Conservation (phyloP, 2,329 filamentous ascomycete genomes). For the Ceratocystis lukuohia region DNA sequence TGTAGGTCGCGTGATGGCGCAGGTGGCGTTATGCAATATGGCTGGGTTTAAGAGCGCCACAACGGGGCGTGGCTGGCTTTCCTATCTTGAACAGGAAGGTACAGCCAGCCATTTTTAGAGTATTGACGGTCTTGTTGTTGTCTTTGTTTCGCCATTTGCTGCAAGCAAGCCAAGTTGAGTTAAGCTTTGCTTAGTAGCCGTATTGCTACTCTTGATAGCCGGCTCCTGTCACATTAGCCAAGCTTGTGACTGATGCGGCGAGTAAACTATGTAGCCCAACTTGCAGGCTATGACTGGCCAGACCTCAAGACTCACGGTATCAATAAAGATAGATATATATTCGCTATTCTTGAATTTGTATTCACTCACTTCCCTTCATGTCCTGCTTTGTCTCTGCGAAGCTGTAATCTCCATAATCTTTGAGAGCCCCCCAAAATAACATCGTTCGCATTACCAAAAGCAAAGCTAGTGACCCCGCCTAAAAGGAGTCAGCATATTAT, state of each 20-base stretch:
- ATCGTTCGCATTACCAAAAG: constrained; percentile 15
- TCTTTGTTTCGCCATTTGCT: not conserved
- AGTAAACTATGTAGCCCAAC: too few species aligned
- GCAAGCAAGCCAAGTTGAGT: too few species aligned
- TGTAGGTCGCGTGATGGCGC: not conserved
- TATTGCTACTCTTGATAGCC: too few species aligned
- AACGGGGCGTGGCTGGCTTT: not conserved
- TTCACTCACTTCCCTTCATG: not conserved
- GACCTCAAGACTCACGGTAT: too few species aligned
- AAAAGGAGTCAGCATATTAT: not conserved
- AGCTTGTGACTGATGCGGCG: not conserved
- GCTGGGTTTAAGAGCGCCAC: not conserved
- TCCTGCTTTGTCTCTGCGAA: not conserved
- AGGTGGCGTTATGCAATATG: constrained; percentile 6
- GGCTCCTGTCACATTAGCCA: too few species aligned
- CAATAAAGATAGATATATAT: too few species aligned
- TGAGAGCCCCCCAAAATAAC: constrained; percentile 16
- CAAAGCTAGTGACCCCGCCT: constrained; percentile 18
- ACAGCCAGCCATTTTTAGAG: not conserved
- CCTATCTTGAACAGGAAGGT: not conserved
- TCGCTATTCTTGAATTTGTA: not conserved
- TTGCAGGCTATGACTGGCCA: too few species aligned
- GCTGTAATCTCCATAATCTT: constrained; percentile 15
- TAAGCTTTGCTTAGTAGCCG: too few species aligned
- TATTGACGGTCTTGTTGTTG: not conserved